Percentiles rank a stretch among this genome's conserved stretches.
Conservation (phyloP, 2,329 filamentous ascomycete species). For the Beauveria bassiana region DNA sequence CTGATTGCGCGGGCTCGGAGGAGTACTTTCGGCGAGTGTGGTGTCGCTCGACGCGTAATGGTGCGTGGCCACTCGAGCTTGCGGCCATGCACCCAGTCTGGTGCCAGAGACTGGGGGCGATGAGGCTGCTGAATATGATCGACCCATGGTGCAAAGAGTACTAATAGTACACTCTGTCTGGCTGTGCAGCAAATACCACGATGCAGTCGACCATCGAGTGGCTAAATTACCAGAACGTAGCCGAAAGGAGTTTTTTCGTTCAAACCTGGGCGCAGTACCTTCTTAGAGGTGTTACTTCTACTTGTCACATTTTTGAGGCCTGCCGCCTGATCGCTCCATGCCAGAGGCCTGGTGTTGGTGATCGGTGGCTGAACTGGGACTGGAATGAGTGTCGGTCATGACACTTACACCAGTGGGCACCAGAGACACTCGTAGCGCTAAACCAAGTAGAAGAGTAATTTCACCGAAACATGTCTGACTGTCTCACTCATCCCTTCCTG, state of each 20-base stretch:
- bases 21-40: conserved; percentile 1
- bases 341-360: not conserved
- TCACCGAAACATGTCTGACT: not conserved
- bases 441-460: not conserved
- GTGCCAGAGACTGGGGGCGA: not conserved
- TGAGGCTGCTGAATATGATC: not conserved
- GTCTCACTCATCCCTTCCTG: not conserved
- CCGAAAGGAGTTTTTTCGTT: not conserved
- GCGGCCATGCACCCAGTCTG: not conserved
- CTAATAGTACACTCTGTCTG: not conserved
- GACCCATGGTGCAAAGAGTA: not conserved
- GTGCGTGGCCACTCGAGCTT: not conserved
- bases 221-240: not conserved
- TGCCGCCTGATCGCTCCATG: not conserved
- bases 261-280: not conserved
- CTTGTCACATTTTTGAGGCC: not conserved
- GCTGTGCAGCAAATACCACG: not conserved
- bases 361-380: not conserved
- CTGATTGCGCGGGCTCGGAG: not conserved
- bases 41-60: conserved; percentile 1
- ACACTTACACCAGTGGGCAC: not conserved
- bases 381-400: not conserved
- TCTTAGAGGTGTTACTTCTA: not conserved
- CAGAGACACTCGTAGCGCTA: not conserved
- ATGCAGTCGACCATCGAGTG: not conserved